These are phyloP conservation scores for Dipteronia dyeriana DNA, from an alignment of 345 rosid genomes.

Conservation along the genomic window DNA sequence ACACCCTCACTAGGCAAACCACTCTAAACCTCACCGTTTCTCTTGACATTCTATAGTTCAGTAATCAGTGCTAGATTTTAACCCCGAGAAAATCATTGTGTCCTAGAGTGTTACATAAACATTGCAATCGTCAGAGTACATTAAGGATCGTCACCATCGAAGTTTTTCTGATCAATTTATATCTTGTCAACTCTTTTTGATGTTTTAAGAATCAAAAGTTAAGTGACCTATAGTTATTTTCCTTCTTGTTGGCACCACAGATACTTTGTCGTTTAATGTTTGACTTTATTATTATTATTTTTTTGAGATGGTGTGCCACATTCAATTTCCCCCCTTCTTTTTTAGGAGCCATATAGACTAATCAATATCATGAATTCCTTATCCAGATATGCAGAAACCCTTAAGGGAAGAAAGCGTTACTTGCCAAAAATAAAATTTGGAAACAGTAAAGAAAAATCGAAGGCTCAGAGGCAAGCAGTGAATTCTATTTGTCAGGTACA, in stretches of 20 bases:
- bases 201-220: neutral
- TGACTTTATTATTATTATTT: neutral
- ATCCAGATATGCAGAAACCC: slow-evolving; percentile 82
- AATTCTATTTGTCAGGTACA: slow-evolving; percentile 96
- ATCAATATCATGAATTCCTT: slow-evolving; percentile 15
- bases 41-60: neutral
- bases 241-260: neutral
- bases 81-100: neutral
- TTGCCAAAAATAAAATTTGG: slow-evolving; percentile 92
- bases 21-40: neutral
- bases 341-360: neutral
- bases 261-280: neutral
- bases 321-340: slow-evolving; percentile 2
- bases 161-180: neutral
- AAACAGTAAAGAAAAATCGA: slow-evolving; percentile 71
- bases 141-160: neutral
- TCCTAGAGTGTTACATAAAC: neutral
- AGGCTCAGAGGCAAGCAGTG: slow-evolving; percentile 97
- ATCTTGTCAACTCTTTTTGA: neutral
- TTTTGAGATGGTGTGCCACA: slow-evolving; percentile 4
- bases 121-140: neutral
- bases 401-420: slow-evolving; percentile 91
- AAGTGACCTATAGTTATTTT: neutral
- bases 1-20: neutral
- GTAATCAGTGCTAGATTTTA: neutral